A percentile compares a stretch with the other conserved stretches of the same genome.
Conservation (phyloP, 2,329 filamentous ascomycete species). For the Grosmannia huntii region DNA sequence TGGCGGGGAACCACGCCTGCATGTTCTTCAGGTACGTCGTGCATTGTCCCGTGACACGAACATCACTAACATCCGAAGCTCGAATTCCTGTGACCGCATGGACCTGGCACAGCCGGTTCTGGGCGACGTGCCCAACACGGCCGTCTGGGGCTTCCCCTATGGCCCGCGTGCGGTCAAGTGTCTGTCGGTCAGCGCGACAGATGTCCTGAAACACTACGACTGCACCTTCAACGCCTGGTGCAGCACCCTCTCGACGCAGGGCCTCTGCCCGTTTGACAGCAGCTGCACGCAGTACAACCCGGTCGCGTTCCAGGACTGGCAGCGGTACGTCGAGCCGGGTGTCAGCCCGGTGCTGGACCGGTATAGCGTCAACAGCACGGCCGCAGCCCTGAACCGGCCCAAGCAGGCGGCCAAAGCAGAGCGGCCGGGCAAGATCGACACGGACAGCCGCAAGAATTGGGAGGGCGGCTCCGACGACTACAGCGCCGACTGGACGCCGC, state of each 20-base stretch:
- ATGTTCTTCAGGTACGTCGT: slow-evolving; percentile 6
- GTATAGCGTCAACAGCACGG: neutral
- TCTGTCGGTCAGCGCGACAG: slow-evolving; percentile 2
- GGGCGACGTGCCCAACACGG: slow-evolving; percentile 3
- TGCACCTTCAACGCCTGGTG: slow-evolving; percentile 2
- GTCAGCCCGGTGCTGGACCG: neutral
- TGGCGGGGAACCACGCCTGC: slow-evolving; percentile 5
- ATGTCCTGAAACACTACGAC: neutral
- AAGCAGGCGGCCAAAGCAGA: too few species aligned
- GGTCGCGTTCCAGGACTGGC: slow-evolving; percentile 1
- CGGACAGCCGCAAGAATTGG: neutral
- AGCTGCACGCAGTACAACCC: slow-evolving; percentile 1
- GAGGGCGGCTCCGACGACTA: neutral
- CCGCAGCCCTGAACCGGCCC: too few species aligned
- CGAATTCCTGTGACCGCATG: neutral
- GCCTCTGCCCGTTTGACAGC: slow-evolving; percentile 4
- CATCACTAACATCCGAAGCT: neutral
- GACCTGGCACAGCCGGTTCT: slow-evolving; percentile 4
- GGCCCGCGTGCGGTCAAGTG: slow-evolving; percentile 6
- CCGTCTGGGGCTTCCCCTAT: slow-evolving; percentile 3
- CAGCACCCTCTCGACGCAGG: neutral
- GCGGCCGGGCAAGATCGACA: neutral
- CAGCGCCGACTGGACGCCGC: neutral
- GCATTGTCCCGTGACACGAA: too few species aligned
- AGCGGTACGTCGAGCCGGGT: neutral